Percentiles rank a stretch among this genome's conserved stretches.
Evolutionary conservation across 129 eudicot genomes (phyloP).

Genomic region (Helianthus annuus): HanXRQr2.0-SUNRISE NC_035437.2:14331774-14332273

Average conservation of each 20-base stretch:
- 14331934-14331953: background rate
- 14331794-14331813: constrained; percentile 50
- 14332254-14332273: too few relatives aligned
- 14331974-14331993: background rate
- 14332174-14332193: constrained; percentile 86
- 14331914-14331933: constrained; percentile 38
- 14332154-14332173: constrained; percentile 54
- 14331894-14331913: constrained; percentile 65
- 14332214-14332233: constrained; percentile 33
- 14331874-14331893: constrained; percentile 66
- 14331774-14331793: constrained; percentile 26
- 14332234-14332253: background rate
- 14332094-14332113: constrained; percentile 42
- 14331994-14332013: constrained; percentile 1
- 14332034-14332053: constrained; percentile 40
- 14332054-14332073: constrained; percentile 76
- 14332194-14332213: constrained; percentile 54
- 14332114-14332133: constrained; percentile 33
- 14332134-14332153: constrained; percentile 37
- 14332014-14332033: constrained; percentile 47
- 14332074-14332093: constrained; percentile 41
- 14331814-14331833: constrained; percentile 52
- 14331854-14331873: constrained; percentile 49
- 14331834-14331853: constrained; percentile 47
- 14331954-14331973: background rate